phyloP scores from a whole-genome alignment of 495 filamentous ascomycete genomes.

The Aspergillus hancockii region DNA sequence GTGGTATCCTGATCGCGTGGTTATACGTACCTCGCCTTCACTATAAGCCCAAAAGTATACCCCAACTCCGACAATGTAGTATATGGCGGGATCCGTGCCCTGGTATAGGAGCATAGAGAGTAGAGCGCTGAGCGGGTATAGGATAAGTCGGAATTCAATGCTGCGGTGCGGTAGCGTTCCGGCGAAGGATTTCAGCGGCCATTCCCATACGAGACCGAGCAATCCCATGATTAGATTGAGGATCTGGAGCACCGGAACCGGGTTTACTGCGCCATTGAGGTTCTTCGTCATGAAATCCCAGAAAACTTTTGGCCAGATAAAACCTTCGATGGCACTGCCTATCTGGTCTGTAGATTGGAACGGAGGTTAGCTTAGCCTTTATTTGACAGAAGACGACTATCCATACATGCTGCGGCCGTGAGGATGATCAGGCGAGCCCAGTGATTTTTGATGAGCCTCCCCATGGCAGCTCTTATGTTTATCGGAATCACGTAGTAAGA shows the following conservation, averaged over 20 bases:
- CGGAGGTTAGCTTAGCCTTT: constrained; percentile 29
- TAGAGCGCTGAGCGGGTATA: constrained; percentile 81
- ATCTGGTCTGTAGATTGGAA: constrained; percentile 67
- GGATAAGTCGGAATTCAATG: constrained; percentile 79
- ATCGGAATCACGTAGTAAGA: constrained; percentile 6
- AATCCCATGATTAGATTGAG: constrained; percentile 93
- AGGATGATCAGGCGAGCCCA: constrained; percentile 92
- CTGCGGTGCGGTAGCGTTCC: constrained; percentile 77
- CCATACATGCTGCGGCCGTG: constrained; percentile 80
- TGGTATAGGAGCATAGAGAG: constrained; percentile 82
- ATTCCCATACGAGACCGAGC: constrained; percentile 83
- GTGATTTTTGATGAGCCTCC: constrained; percentile 98
- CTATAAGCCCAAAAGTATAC: constrained; percentile 97
- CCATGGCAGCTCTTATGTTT: constrained; percentile 61
- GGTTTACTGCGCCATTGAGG: constrained; percentile 81
- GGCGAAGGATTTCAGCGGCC: constrained; percentile 68
- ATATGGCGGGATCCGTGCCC: constrained; percentile 86
- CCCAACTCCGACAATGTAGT: constrained; percentile 82
- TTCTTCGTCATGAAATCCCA: constrained; percentile 96
- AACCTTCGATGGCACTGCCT: constrained; percentile 77
- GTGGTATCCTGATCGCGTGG: neutral
- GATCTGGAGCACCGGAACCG: constrained; percentile 86
- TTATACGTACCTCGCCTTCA: constrained; percentile 83
- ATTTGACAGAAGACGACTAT: neutral
- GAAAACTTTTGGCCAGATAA: constrained; percentile 99